A percentile compares a stretch with the other conserved stretches of the same genome.
Evolutionary conservation across 1,284 basidiomycete species (phyloP).

Genomic region (Vanrija sp.): DNA sequence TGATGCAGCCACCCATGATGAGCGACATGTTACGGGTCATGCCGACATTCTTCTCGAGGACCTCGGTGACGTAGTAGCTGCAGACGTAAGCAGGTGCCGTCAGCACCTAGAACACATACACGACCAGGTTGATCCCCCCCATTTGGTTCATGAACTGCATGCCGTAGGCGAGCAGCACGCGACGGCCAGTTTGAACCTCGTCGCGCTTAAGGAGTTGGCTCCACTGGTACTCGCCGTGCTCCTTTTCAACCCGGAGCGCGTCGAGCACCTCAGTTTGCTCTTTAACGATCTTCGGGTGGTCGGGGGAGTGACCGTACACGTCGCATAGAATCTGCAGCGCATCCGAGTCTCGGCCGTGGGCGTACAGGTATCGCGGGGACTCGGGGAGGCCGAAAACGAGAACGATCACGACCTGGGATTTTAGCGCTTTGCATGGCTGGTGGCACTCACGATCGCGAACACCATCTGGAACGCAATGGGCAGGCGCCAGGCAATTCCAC

Average conservation of each 20-base stretch:
- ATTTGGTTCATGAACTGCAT: conserved; percentile 13
- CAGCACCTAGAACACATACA: background rate
- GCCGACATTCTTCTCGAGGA: conserved; percentile 12
- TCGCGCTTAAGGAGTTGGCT: conserved; percentile 12
- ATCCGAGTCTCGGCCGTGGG: conserved; percentile 9
- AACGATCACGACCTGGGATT: background rate
- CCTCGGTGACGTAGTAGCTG: conserved; percentile 12
- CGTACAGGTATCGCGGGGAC: conserved; percentile 16
- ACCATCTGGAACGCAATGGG: conserved; percentile 7
- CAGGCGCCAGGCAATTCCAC: conserved; percentile 6
- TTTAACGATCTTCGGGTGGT: conserved; percentile 4
- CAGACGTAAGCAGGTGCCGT: no score
- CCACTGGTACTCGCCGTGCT: conserved; percentile 14
- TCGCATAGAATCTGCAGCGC: conserved; percentile 14
- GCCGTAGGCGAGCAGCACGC: conserved; percentile 11
- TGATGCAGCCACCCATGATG: conserved; percentile 13
- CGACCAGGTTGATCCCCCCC: conserved; percentile 14
- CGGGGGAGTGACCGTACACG: conserved; percentile 7
- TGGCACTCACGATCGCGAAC: background rate
- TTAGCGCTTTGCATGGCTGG: no score
- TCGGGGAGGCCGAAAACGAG: conserved; percentile 17
- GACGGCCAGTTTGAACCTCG: conserved; percentile 12
- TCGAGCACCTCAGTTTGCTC: conserved; percentile 12
- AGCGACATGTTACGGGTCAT: conserved; percentile 8
- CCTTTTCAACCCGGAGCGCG: conserved; percentile 30